Evolutionary conservation across 2,329 filamentous ascomycete species (phyloP), one percentile per base, ranked within the genome.

Genomic region (Alternaria novae-zelandiae): DNA sequence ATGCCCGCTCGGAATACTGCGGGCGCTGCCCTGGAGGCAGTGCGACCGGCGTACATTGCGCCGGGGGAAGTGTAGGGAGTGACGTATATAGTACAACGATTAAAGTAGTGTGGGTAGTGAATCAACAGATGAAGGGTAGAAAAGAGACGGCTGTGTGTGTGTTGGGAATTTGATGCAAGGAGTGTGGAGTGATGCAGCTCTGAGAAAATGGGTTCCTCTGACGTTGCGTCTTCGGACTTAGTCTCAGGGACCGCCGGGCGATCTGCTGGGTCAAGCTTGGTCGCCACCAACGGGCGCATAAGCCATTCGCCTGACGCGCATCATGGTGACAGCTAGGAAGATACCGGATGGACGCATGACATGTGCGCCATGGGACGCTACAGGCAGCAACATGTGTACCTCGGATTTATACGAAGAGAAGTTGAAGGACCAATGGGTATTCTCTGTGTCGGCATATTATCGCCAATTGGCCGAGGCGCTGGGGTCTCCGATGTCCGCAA

Each of bases 21-120:
- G 67, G 83, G 83, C 66, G 83, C 81, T 69, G 83, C 79, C 69
- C 82, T 77, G 51, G 80, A 75, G 61, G 82, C 80, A 66, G 79
- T 76, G 71, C 81, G 80, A 70, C 79, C 81, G 69, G 80, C 77
- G 68, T 83, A 82, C 83, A 85, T 85, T 74, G 75, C 74, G 73
- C 73, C 74, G 69, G 72, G 69, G 30, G 63, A 44, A 63, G 54
- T 44, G 54, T 68, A 73, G 61, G 54, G 66, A 71, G 57, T 56
- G 65, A 65, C 59, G 60, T 59, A 44, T 57, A 57, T 58, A 20
- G 32, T 49, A 32, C 49, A 47, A 43, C 36, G 53, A 67, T 64
- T 63, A 59, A 41, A 63, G 53, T 51, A 55, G 23, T n/a, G 13
- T 46, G 25, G 58, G 47, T 13, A 28, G 51, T 61, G 50, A 61